Percentiles rank a stretch among this genome's conserved stretches.
Conservation (phyloP, 108 stramenopile genomes). For the Discostella pseudostelligera region DNA sequence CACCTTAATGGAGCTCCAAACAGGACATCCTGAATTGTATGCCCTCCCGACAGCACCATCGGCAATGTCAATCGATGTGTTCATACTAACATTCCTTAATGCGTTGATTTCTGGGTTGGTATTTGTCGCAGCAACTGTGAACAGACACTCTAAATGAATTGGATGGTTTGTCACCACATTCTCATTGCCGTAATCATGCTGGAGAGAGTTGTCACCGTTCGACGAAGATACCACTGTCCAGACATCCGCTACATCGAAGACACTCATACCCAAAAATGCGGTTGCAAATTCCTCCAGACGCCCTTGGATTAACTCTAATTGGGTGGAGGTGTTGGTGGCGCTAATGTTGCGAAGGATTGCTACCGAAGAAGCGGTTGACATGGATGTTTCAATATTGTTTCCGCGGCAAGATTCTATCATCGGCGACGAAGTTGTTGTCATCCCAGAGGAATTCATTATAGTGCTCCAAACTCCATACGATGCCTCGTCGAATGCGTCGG, state of each 20-base stretch:
- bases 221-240: constrained; percentile 63
- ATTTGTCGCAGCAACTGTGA: constrained; percentile 58
- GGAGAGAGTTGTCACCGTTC: constrained; percentile 7
- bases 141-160: constrained; percentile 49
- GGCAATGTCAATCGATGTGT: constrained; percentile 61
- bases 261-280: constrained; percentile 92
- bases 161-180: background rate
- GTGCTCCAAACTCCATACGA: constrained; percentile 88
- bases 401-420: background rate
- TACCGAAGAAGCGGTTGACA: no score
- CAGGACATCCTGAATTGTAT: constrained; percentile 81
- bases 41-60: constrained; percentile 86
- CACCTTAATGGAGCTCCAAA: constrained; percentile 81
- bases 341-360: no score
- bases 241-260: constrained; percentile 93
- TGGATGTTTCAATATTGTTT: no score
- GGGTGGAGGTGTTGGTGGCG: constrained; percentile 6
- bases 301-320: constrained; percentile 45
- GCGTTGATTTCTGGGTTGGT: constrained; percentile 51
- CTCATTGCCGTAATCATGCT: background rate
- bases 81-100: constrained; percentile 49
- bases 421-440: background rate
- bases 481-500: constrained; percentile 82
- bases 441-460: constrained; percentile 64
- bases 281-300: constrained; percentile 90